phyloP scores from a whole-genome alignment of 1,284 basidiomycete genomes.

The Melampsora larici-populina region DNA sequence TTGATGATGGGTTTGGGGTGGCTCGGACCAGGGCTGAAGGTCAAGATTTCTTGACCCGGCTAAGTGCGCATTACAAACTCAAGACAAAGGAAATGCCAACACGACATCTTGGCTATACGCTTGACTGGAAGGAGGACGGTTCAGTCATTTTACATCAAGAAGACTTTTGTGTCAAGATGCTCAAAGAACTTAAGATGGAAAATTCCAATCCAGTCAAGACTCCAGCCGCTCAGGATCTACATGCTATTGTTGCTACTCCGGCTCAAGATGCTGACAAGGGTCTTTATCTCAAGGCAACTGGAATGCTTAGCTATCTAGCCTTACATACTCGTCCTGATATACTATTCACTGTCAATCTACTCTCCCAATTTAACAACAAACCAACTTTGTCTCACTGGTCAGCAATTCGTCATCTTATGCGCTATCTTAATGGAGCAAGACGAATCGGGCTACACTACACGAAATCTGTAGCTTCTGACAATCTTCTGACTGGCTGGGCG shows the following conservation, averaged over 20 bases:
- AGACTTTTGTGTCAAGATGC: background rate
- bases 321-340: conserved; percentile 19
- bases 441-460: background rate
- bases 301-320: conserved; percentile 8
- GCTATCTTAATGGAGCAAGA: background rate
- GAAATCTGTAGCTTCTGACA: background rate
- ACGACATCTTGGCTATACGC: background rate
- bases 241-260: no score
- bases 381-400: background rate
- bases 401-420: background rate
- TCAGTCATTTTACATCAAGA: background rate
- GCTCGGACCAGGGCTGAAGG: background rate
- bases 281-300: conserved; percentile 11
- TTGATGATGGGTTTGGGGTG: background rate
- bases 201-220: background rate
- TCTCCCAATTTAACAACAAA: background rate
- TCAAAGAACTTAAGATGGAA: background rate
- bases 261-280: no score
- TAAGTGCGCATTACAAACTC: background rate
- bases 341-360: background rate
- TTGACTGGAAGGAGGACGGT: background rate
- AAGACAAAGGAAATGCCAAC: background rate
- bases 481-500: conserved; percentile 8
- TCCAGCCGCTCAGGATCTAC: no score
- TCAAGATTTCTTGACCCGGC: background rate